Conservation (phyloP, 2,329 filamentous ascomycete species). For the Endothia cerciana region DNA sequence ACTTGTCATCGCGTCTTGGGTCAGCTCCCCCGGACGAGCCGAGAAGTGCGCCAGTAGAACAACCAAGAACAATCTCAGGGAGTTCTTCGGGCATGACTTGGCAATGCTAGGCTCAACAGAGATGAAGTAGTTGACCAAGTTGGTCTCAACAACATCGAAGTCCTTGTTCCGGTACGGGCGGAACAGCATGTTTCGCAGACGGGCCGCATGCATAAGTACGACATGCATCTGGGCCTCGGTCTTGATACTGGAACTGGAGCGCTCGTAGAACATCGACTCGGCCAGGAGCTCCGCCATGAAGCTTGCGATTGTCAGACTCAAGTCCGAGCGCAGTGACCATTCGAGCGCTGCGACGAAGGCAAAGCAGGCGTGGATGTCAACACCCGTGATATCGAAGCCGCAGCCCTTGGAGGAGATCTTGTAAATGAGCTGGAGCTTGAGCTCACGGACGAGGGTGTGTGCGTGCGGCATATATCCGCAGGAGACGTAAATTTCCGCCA, state of each 20-base stretch:
- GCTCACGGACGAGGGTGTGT: conserved; percentile 1
- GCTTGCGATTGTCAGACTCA: conserved; percentile 7
- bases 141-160: conserved; percentile 5
- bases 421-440: conserved; percentile 15
- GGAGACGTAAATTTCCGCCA: conserved; percentile 2
- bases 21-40: background rate
- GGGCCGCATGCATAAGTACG: conserved; percentile 5
- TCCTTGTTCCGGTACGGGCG: conserved; percentile 6
- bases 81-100: conserved; percentile 32
- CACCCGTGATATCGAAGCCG: background rate
- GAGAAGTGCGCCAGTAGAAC: conserved; percentile 8
- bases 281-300: conserved; percentile 10
- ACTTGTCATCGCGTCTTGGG: conserved; percentile 11
- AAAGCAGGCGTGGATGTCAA: conserved; percentile 7
- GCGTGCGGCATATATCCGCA: conserved; percentile 6
- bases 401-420: background rate
- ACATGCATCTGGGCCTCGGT: background rate
- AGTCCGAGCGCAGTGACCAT: conserved; percentile 7
- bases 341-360: conserved; percentile 6
- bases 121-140: background rate
- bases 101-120: conserved; percentile 34
- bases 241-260: conserved; percentile 9
- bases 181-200: conserved; percentile 4
- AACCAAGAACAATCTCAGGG: conserved; percentile 3
- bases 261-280: conserved; percentile 12